A percentile compares a stretch with the other conserved stretches of the same genome.
These are phyloP conservation scores for Hypoxylon trugodes DNA, from an alignment of 495 filamentous ascomycete genomes.

Conservation along the genomic window DNA sequence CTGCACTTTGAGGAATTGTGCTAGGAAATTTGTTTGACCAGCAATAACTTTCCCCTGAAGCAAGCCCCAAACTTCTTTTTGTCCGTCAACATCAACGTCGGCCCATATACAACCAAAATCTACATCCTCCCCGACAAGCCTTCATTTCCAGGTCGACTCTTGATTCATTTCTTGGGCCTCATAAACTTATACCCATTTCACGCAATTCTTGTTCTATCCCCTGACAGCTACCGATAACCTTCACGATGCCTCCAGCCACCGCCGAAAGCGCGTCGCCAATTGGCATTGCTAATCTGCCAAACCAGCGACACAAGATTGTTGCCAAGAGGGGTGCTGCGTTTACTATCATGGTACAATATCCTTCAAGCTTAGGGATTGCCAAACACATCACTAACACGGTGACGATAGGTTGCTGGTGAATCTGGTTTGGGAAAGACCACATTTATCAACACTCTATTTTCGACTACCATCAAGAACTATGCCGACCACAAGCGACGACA, in stretches of 20 bases:
- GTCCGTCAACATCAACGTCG: constrained; percentile 37
- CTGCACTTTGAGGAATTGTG: constrained; percentile 33
- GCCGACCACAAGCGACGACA: constrained; percentile 98
- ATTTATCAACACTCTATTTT: constrained; percentile 99
- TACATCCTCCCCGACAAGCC: constrained; percentile 6
- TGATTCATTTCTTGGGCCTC: constrained; percentile 23
- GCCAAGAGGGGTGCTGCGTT: constrained; percentile 98
- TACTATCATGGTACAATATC: constrained; percentile 87
- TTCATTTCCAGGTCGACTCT: constrained; percentile 8
- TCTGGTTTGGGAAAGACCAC: constrained; percentile 99
- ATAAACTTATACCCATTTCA: constrained; percentile 16
- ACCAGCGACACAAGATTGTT: constrained; percentile 99
- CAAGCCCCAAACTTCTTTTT: constrained; percentile 18
- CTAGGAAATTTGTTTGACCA: constrained; percentile 36
- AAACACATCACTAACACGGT: constrained; percentile 45
- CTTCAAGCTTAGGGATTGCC: neutral
- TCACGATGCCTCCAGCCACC: constrained; percentile 76
- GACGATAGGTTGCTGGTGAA: constrained; percentile 88
- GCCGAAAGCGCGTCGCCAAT: constrained; percentile 91
- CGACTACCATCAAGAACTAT: constrained; percentile 99
- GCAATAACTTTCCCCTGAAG: constrained; percentile 41
- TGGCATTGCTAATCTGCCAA: constrained; percentile 99
- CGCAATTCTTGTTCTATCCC: constrained; percentile 42
- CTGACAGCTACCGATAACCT: constrained; percentile 19
- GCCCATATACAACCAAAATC: constrained; percentile 12